These are phyloP conservation scores for Crucihimalaya himalaica DNA, from an alignment of 345 rosid species.

Conservation along the genomic window DNA sequence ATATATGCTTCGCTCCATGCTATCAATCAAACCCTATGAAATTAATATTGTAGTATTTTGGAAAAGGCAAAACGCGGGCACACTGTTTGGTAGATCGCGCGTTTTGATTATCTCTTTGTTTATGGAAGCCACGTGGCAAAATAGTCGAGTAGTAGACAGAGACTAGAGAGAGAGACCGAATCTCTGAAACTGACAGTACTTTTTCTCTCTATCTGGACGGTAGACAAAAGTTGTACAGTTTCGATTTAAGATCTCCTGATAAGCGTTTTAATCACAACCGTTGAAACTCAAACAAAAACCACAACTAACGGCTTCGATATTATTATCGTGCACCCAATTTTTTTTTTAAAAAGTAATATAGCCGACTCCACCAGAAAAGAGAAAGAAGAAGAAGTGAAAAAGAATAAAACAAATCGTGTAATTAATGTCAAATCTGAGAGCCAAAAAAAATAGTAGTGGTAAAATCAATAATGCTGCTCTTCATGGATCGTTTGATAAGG, in stretches of 20 bases:
- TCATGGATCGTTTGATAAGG: conserved; percentile 23
- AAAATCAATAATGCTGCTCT: conserved; percentile 17
- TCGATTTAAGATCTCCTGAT: conserved; percentile 15
- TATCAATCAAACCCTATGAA: no score
- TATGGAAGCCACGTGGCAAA: conserved; percentile 31
- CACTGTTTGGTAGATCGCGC: conserved; percentile 25
- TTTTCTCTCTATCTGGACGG: conserved; percentile 39
- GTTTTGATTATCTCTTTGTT: conserved; percentile 2
- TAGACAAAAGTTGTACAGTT: conserved; percentile 37
- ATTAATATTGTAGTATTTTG: no score
- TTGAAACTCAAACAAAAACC: neutral
- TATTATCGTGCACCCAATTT: neutral
- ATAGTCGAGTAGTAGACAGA: conserved; percentile 35
- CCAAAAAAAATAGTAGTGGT: conserved; percentile 22
- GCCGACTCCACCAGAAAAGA: neutral
- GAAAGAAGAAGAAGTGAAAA: neutral
- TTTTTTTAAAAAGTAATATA: conserved; percentile 5
- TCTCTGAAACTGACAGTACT: conserved; percentile 40
- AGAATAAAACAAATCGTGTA: conserved; percentile 36
- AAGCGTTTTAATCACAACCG: conserved; percentile 13
- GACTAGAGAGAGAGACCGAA: conserved; percentile 34
- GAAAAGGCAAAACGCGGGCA: neutral
- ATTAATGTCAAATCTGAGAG: conserved; percentile 36
- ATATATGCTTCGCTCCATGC: no score
- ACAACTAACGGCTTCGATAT: conserved; percentile 35